Evolutionary conservation across 2,329 filamentous ascomycete genomes (phyloP).

Genomic region (Curvularia spicifera): DNA sequence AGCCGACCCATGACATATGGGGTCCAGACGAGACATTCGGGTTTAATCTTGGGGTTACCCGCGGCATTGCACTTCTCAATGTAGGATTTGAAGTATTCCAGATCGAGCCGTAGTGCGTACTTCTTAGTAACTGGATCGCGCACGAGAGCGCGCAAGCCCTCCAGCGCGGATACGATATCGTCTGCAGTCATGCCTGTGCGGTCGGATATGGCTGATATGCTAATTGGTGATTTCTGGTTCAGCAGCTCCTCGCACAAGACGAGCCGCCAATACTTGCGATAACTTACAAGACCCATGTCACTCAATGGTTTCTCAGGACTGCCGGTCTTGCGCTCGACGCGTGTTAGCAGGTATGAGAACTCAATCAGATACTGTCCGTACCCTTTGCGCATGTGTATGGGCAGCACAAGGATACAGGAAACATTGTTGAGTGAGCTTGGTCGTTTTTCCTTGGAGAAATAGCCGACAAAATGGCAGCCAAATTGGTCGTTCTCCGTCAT

Average conservation of each 20-base stretch:
- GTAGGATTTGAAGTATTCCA: conserved; percentile 84
- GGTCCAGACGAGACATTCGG: conserved; percentile 86
- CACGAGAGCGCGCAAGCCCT: conserved; percentile 86
- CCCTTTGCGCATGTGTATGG: conserved; percentile 95
- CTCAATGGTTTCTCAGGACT: conserved; percentile 97
- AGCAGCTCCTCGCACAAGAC: conserved; percentile 85
- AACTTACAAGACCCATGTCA: conserved; percentile 96
- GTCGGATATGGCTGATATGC: conserved; percentile 74
- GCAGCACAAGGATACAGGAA: conserved; percentile 93
- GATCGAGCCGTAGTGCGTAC: conserved; percentile 88
- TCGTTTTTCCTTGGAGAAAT: conserved; percentile 98
- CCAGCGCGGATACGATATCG: conserved; percentile 91
- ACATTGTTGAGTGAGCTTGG: conserved; percentile 96
- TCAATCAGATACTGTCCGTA: conserved; percentile 97
- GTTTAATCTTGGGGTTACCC: conserved; percentile 82
- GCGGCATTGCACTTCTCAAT: conserved; percentile 89
- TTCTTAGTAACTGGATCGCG: conserved; percentile 85
- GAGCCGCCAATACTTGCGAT: conserved; percentile 95
- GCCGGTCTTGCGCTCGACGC: conserved; percentile 90
- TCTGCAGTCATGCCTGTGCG: conserved; percentile 95
- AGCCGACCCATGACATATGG: conserved; percentile 95
- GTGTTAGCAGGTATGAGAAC: conserved; percentile 95
- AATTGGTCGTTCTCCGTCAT: conserved; percentile 92
- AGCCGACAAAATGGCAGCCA: conserved; percentile 97
- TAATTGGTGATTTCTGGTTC: conserved; percentile 62